These are phyloP conservation scores for Cryptosporidium andersoni DNA, from an alignment of 169 alveolate species.

Conservation along the genomic window DNA sequence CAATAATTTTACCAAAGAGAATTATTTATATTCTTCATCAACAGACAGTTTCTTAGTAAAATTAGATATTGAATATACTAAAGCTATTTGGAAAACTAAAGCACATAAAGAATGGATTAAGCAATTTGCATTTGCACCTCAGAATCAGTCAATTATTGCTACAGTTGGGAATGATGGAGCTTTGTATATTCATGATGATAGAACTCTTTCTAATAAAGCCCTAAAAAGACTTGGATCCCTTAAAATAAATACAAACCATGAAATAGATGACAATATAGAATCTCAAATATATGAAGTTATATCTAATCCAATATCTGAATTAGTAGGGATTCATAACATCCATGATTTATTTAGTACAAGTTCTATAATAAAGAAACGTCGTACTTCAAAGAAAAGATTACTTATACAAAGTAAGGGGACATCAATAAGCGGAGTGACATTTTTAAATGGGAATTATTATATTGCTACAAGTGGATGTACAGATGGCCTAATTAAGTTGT, in stretches of 20 bases:
- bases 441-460: conserved; percentile 18
- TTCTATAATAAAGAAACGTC: conserved; percentile 8
- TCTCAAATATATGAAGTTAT: background rate
- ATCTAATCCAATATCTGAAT: conserved; percentile 22
- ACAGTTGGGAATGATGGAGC: conserved; percentile 68
- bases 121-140: conserved; percentile 27
- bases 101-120: conserved; percentile 70
- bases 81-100: conserved; percentile 38
- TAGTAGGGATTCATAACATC: conserved; percentile 34
- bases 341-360: background rate
- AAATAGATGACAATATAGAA: background rate
- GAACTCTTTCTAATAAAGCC: conserved; percentile 2
- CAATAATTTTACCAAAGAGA: conserved; percentile 12
- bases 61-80: conserved; percentile 36
- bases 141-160: conserved; percentile 23
- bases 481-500: conserved; percentile 34
- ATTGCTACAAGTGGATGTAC: conserved; percentile 57
- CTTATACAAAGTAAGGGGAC: conserved; percentile 22
- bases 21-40: conserved; percentile 35
- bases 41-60: conserved; percentile 58
- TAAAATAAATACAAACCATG: background rate
- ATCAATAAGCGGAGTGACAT: conserved; percentile 56
- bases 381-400: background rate
- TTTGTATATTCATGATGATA: conserved; percentile 36
- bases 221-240: background rate